Evolutionary conservation across 1,284 basidiomycete species (phyloP).

Genomic region (Xanthoconium separans): DNA sequence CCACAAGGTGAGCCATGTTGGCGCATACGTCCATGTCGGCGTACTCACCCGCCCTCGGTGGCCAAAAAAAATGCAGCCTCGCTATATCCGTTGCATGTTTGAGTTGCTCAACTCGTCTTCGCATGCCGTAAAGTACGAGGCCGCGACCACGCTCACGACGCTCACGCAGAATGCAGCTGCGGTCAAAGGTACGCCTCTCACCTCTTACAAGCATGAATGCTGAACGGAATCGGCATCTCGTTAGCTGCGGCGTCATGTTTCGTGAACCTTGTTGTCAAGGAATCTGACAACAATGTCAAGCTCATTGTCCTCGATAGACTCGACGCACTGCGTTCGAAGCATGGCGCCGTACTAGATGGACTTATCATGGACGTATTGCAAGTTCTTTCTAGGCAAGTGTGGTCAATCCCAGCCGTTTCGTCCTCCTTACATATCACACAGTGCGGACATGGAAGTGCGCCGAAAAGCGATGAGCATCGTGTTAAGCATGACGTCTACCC

Average conservation of each 20-base stretch:
- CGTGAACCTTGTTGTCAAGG: slow-evolving; percentile 90
- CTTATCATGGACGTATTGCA: slow-evolving; percentile 97
- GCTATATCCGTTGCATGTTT: slow-evolving; percentile 93
- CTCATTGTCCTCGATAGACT: slow-evolving; percentile 96
- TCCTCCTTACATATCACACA: slow-evolving; percentile 29
- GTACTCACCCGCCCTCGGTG: slow-evolving; percentile 9
- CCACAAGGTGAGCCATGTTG: slow-evolving; percentile 60
- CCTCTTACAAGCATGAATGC: neutral
- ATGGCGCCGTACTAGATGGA: slow-evolving; percentile 89
- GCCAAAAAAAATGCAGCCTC: slow-evolving; percentile 49
- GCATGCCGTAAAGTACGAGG: slow-evolving; percentile 97
- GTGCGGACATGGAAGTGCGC: slow-evolving; percentile 96
- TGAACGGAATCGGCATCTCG: neutral
- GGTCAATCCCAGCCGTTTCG: neutral
- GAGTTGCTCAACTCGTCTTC: slow-evolving; percentile 92
- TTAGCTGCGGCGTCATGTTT: slow-evolving; percentile 88
- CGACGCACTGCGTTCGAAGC: slow-evolving; percentile 79
- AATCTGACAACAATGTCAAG: slow-evolving; percentile 99
- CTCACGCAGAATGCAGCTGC: slow-evolving; percentile 96
- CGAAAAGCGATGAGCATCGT: slow-evolving; percentile 91
- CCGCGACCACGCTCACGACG: slow-evolving; percentile 92
- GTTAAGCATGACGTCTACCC: slow-evolving; percentile 90
- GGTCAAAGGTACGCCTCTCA: slow-evolving; percentile 73
- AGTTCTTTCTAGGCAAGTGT: slow-evolving; percentile 71
- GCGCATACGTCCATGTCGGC: slow-evolving; percentile 5